Conservation (phyloP, 1,139 yeast genomes). For the Taphrina sp. region DNA sequence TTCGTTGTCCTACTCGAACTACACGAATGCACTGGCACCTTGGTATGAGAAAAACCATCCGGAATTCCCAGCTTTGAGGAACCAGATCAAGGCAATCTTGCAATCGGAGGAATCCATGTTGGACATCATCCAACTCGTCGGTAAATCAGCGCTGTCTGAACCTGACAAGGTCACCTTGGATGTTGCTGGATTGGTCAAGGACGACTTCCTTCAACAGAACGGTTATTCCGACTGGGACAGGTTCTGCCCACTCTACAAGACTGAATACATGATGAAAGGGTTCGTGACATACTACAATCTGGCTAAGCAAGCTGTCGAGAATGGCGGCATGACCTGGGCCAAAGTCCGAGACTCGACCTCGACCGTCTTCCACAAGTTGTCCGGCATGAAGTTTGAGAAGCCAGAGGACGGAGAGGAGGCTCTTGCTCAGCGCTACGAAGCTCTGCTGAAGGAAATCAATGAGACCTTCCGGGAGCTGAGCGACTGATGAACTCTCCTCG, state of each 20-base stretch:
- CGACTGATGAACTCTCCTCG: background rate
- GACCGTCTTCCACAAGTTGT: conserved; percentile 88
- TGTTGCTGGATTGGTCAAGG: conserved; percentile 86
- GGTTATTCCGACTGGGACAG: conserved; percentile 98
- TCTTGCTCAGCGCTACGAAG: conserved; percentile 68
- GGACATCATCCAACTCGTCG: conserved; percentile 98
- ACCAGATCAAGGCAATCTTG: conserved; percentile 86
- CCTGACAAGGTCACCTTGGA: conserved; percentile 94
- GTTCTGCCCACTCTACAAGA: conserved; percentile 99
- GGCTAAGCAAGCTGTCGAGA: conserved; percentile 93
- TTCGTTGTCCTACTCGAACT: conserved; percentile 91
- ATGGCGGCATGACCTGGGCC: conserved; percentile 86
- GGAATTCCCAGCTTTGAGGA: conserved; percentile 86
- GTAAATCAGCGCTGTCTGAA: conserved; percentile 95
- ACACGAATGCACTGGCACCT: conserved; percentile 79
- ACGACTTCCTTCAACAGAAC: conserved; percentile 97
- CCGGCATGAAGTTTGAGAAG: conserved; percentile 92
- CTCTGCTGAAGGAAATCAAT: conserved; percentile 15
- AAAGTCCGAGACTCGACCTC: conserved; percentile 82
- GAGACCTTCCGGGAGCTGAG: conserved; percentile 24
- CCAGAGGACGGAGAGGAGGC: conserved; percentile 87
- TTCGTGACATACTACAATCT: conserved; percentile 89
- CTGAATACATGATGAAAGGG: conserved; percentile 95
- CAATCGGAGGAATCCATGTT: conserved; percentile 91
- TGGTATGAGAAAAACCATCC: conserved; percentile 85